These are phyloP conservation scores for Gillenia trifoliata DNA, from an alignment of 306 rosid genomes.

Conservation along the genomic window DNA sequence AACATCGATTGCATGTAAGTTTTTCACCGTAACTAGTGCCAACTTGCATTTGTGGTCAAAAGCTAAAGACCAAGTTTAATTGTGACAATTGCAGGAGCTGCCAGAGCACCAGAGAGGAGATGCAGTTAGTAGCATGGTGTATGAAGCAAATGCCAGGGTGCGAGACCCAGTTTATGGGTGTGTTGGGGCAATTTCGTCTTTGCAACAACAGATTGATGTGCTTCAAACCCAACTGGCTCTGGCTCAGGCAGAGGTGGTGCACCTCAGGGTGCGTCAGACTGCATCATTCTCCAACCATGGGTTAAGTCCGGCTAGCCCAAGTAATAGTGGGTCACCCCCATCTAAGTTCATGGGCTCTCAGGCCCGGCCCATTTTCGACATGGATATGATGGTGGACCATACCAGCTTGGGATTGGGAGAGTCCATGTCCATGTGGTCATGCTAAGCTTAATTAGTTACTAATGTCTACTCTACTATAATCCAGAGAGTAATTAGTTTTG, in stretches of 20 bases:
- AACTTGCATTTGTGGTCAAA: not conserved
- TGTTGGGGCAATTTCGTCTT: conserved; percentile 75
- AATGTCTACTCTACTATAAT: not conserved
- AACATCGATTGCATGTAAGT: not conserved
- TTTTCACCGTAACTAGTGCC: not conserved
- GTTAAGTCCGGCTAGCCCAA: conserved; percentile 55
- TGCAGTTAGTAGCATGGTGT: conserved; percentile 88
- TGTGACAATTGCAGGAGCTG: conserved; percentile 49
- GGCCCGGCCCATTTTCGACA: conserved; percentile 42
- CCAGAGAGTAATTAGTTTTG: conserved; percentile 6
- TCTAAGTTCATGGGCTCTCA: conserved; percentile 51
- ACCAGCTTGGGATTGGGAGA: conserved; percentile 39
- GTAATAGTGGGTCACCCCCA: conserved; percentile 52
- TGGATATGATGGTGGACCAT: conserved; percentile 60
- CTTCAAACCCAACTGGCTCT: conserved; percentile 73
- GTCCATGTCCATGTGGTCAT: conserved; percentile 60
- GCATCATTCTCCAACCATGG: conserved; percentile 35
- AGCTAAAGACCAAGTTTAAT: not conserved
- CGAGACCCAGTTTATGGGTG: conserved; percentile 90
- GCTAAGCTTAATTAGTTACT: conserved; percentile 13
- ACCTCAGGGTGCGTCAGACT: conserved; percentile 53
- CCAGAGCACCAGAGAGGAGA: conserved; percentile 74
- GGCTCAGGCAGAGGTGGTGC: conserved; percentile 91
- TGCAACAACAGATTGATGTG: conserved; percentile 69
- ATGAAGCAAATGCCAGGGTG: conserved; percentile 83